These are phyloP conservation scores for Cicer judaicum DNA, from an alignment of 306 rosid species.

Conservation along the genomic window DNA sequence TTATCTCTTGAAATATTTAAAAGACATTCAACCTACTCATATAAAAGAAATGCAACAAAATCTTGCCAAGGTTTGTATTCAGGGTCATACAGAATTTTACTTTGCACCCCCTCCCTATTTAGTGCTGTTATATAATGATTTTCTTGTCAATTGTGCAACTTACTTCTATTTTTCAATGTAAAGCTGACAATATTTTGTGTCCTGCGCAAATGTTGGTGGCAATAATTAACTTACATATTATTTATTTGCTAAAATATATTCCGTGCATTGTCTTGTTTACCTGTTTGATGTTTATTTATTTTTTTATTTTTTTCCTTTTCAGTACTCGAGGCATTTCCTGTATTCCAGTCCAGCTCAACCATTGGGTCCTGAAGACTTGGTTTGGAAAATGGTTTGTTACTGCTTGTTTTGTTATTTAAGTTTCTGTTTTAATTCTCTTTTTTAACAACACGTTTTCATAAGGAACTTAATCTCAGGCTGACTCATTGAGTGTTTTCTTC, in stretches of 20 bases:
- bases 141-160: conserved; percentile 16
- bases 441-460: conserved; percentile 1
- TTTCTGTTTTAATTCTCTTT: conserved; percentile 21
- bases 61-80: conserved; percentile 78
- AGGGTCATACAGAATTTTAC: conserved; percentile 13
- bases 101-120: background rate
- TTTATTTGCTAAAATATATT: conserved; percentile 26
- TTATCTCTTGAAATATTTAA: conserved; percentile 78
- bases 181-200: conserved; percentile 1
- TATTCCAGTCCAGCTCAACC: conserved; percentile 93
- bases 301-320: conserved; percentile 36
- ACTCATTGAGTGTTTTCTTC: conserved; percentile 19
- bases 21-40: conserved; percentile 55
- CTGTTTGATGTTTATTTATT: conserved; percentile 29
- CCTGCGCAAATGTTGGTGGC: background rate
- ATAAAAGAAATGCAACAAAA: conserved; percentile 71
- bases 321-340: conserved; percentile 88
- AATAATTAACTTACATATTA: conserved; percentile 13
- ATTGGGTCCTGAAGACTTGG: conserved; percentile 95
- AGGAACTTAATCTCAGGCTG: conserved; percentile 17
- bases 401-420: conserved; percentile 22
- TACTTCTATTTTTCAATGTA: conserved; percentile 21
- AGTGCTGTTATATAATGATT: conserved; percentile 10
- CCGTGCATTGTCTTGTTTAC: conserved; percentile 24
- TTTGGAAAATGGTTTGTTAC: conserved; percentile 89